These are phyloP conservation scores for Melaleuca quinquenervia DNA, from an alignment of 345 rosid genomes.

Conservation along the genomic window DNA sequence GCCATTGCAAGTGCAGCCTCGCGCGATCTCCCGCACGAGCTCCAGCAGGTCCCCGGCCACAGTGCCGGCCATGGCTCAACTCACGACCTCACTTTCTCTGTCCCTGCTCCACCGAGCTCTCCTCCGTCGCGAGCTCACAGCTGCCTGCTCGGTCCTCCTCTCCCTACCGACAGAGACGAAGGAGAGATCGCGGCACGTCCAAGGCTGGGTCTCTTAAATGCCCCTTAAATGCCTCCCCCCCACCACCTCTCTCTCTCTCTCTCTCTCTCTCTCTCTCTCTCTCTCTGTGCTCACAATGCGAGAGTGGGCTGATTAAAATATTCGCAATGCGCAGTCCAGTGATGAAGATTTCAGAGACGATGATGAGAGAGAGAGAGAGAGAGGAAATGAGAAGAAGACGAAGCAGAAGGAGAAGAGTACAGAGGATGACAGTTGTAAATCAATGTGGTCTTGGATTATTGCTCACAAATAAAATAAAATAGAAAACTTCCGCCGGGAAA, in stretches of 20 bases:
- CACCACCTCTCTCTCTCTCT: background rate
- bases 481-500: background rate
- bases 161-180: background rate
- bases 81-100: background rate
- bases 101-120: background rate
- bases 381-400: background rate
- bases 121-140: background rate
- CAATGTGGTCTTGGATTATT: background rate
- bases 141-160: background rate
- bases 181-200: background rate
- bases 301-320: background rate
- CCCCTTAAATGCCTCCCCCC: too few species aligned
- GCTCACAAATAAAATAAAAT: background rate
- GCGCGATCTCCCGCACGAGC: constrained; percentile 8
- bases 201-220: background rate
- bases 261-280: background rate
- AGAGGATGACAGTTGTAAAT: background rate
- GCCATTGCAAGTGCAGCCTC: background rate
- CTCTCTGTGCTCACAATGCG: background rate
- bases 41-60: constrained; percentile 9
- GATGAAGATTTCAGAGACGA: background rate
- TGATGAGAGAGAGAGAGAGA: background rate
- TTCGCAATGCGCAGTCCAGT: background rate
- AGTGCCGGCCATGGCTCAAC: constrained; percentile 5
- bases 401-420: background rate